Conservation (phyloP, 768 basidiomycete species). For the Auriscalpium microsporum region DNA sequence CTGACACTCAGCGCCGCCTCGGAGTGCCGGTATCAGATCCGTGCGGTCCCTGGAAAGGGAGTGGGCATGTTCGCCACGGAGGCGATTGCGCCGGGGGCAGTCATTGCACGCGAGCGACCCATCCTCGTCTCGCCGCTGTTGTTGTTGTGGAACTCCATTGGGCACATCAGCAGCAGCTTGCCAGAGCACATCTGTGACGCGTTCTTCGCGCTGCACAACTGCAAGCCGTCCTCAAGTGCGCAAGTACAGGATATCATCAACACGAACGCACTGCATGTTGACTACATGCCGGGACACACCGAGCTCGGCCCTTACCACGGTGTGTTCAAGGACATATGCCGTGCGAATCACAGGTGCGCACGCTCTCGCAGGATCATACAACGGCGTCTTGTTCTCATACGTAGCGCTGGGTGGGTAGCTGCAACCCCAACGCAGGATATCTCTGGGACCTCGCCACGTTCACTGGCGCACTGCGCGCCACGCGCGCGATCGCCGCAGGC, state of each 20-base stretch:
- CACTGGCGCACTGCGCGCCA: conserved; percentile 22
- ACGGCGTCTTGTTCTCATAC: conserved; percentile 12
- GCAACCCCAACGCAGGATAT: conserved; percentile 14
- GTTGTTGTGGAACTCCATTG: too few relatives aligned
- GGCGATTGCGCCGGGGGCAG: conserved; percentile 22
- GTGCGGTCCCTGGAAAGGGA: conserved; percentile 16
- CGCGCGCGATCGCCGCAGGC: conserved; percentile 22
- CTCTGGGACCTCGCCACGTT: conserved; percentile 21
- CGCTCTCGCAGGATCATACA: too few relatives aligned
- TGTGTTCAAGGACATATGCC: conserved; percentile 15
- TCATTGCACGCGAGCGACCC: conserved; percentile 32
- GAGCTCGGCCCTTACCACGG: conserved; percentile 14
- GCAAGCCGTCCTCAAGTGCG: too few relatives aligned
- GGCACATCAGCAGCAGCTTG: too few relatives aligned
- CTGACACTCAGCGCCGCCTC: too few relatives aligned
- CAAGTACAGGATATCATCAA: too few relatives aligned
- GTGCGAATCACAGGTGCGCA: conserved; percentile 19
- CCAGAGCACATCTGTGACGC: not conserved
- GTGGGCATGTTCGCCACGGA: conserved; percentile 26
- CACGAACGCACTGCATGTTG: conserved; percentile 6
- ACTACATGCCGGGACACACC: conserved; percentile 3
- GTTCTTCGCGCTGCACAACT: not conserved
- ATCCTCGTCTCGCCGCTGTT: conserved; percentile 22
- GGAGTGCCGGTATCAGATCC: not conserved
- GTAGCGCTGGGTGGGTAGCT: conserved; percentile 12